Evolutionary conservation across 2,329 filamentous ascomycete species (phyloP).

Genomic region (Aureobasidium sp.): DNA sequence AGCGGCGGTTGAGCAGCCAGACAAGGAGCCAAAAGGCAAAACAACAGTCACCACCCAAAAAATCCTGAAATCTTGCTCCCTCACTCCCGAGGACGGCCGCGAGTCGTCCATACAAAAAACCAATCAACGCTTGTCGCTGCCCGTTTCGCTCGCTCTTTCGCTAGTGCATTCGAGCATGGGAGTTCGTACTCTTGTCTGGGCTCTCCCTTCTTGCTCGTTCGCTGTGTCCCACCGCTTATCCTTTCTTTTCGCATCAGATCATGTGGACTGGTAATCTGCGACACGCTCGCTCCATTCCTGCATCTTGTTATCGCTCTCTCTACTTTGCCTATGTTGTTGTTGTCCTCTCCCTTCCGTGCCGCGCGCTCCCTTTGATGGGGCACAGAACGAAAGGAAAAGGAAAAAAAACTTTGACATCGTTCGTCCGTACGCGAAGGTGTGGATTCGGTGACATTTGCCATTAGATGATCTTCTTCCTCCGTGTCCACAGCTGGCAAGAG

Average conservation of each 20-base stretch:
- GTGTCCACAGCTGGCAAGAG: background rate
- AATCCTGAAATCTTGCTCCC: constrained; percentile 7
- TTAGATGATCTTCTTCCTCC: background rate
- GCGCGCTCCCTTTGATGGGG: background rate
- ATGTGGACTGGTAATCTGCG: background rate
- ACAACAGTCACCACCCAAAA: background rate
- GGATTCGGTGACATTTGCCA: background rate
- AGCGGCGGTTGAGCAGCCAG: constrained; percentile 4
- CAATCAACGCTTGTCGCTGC: constrained; percentile 7
- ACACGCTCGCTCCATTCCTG: constrained; percentile 2
- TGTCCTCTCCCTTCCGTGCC: background rate
- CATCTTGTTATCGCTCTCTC: constrained; percentile 7
- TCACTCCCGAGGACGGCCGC: background rate
- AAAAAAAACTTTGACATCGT: constrained; percentile 5
- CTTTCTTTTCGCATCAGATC: background rate
- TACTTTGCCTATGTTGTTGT: background rate
- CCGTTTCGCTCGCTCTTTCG: constrained; percentile 1
- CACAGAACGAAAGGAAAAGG: background rate
- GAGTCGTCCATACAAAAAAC: constrained; percentile 1
- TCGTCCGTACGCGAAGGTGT: background rate
- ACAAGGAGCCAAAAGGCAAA: background rate
- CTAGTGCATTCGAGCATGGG: background rate
- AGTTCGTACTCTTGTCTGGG: constrained; percentile 7
- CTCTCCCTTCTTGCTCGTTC: background rate
- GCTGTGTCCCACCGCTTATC: background rate